Percentiles rank a stretch among this genome's conserved stretches.
These are phyloP conservation scores for Volutella citrinella DNA, from an alignment of 2,329 filamentous ascomycete genomes.

Conservation along the genomic window DNA sequence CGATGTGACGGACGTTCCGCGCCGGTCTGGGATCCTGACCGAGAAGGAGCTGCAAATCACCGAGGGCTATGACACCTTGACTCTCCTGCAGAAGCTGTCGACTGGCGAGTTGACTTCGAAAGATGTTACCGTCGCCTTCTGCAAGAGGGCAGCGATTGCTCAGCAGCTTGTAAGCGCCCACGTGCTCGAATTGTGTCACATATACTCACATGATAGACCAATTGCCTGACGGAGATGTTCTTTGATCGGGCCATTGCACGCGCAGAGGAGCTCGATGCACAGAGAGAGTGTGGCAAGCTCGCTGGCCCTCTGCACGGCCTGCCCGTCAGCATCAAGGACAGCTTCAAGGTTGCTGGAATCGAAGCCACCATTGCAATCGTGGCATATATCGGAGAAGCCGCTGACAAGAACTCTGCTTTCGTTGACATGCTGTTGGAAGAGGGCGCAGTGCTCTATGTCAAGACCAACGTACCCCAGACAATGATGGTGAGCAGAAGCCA, in stretches of 20 bases:
- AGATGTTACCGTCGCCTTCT: constrained; percentile 47
- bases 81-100: constrained; percentile 34
- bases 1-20: constrained; percentile 56
- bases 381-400: constrained; percentile 58
- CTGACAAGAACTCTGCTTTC: constrained; percentile 37
- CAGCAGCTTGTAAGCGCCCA: constrained; percentile 41
- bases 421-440: constrained; percentile 40
- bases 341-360: constrained; percentile 60
- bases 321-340: constrained; percentile 67
- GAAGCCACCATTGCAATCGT: constrained; percentile 64
- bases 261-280: constrained; percentile 49
- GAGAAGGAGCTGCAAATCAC: constrained; percentile 46
- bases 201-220: constrained; percentile 30
- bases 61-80: too few species aligned
- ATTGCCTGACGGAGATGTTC: constrained; percentile 52
- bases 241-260: constrained; percentile 50
- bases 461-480: constrained; percentile 58
- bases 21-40: constrained; percentile 58
- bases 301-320: constrained; percentile 64
- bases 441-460: constrained; percentile 55
- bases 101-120: constrained; percentile 35
- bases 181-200: not conserved
- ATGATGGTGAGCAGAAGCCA: too few species aligned
- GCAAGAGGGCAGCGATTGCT: constrained; percentile 51
- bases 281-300: constrained; percentile 45